Percentiles rank a stretch among this genome's conserved stretches.
Evolutionary conservation across 345 rosid species (phyloP).

Genomic region (Xanthoceras sorbifolium): DNA sequence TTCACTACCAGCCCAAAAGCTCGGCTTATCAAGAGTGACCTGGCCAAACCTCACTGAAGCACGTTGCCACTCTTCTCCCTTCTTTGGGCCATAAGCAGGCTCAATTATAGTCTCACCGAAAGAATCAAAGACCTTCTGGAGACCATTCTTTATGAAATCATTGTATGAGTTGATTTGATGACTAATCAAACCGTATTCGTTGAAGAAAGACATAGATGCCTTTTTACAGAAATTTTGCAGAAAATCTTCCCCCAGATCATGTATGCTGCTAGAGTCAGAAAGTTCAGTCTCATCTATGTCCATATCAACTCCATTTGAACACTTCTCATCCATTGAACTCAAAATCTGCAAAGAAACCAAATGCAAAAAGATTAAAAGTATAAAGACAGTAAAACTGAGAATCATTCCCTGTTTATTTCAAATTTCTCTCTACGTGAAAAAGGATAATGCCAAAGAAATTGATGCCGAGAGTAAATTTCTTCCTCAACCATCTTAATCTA

Average conservation of each 20-base stretch:
- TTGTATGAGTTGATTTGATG: constrained; percentile 87
- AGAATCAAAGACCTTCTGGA: constrained; percentile 63
- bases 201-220: constrained; percentile 60
- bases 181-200: constrained; percentile 72
- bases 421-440: not conserved
- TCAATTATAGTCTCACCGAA: constrained; percentile 63
- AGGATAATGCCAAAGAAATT: not conserved
- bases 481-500: not conserved
- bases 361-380: not conserved
- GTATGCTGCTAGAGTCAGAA: constrained; percentile 26
- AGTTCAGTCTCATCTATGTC: constrained; percentile 40
- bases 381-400: too few relatives aligned
- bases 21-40: constrained; percentile 59
- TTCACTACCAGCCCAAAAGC: constrained; percentile 43
- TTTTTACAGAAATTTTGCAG: constrained; percentile 60
- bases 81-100: constrained; percentile 73
- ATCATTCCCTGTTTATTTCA: not conserved
- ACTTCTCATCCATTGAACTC: constrained; percentile 30
- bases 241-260: constrained; percentile 50
- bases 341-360: constrained; percentile 26
- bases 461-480: not conserved
- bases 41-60: constrained; percentile 67
- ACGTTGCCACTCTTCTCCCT: constrained; percentile 66
- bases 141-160: constrained; percentile 60
- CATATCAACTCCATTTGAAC: constrained; percentile 21